Evolutionary conservation across 2,329 filamentous ascomycete genomes (phyloP), one percentile per base, ranked within the genome.

Genomic region (Botryotinia globosa): DNA sequence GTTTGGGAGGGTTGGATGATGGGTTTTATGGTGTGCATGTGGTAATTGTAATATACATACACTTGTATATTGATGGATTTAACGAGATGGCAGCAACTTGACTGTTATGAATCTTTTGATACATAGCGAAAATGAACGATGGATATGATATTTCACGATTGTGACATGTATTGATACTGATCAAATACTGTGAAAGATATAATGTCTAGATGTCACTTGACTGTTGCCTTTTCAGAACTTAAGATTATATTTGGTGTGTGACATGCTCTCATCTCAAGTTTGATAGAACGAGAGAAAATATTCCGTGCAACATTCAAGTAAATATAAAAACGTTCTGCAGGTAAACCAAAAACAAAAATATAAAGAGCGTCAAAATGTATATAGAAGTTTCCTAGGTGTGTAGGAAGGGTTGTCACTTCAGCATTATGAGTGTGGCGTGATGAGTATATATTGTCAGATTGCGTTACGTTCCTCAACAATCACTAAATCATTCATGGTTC

Each of bases 371-470:
- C 25, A 5, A 54, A 54, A 29, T 7, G 4, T 16, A 29, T n/a
- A 54, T 8, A 16, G 25, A 8, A 25, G 0, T 54, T 22, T 58
- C 7, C 7, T 4, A 6, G 18, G 32, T 34, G 56, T 59, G 3
- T 58, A 10, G 18, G 16, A 22, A 10, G 8, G 32, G 20, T 14
- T 12, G 16, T 4, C 29, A 10, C 7, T 10, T 12, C 1, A 20
- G 7, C 8, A 12, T 34, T 25, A 22, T 59, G 22, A 12, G 18
- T 37, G 0, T 18, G 2, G 0, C 0, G 3, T 2, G 1, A 1
- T 32, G 8, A n/a, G 3, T 4, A 29, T 63, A 63, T 42, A 63
- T 3, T 22, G 1, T 2, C 14, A 8, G 0, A 62, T 39, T 39
- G 37, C 12, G 1, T 0, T 2, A 10, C 1, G 2, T 10, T 18